Conservation (phyloP, 73 alveolate genomes). For the Breviolum minutum region DNA sequence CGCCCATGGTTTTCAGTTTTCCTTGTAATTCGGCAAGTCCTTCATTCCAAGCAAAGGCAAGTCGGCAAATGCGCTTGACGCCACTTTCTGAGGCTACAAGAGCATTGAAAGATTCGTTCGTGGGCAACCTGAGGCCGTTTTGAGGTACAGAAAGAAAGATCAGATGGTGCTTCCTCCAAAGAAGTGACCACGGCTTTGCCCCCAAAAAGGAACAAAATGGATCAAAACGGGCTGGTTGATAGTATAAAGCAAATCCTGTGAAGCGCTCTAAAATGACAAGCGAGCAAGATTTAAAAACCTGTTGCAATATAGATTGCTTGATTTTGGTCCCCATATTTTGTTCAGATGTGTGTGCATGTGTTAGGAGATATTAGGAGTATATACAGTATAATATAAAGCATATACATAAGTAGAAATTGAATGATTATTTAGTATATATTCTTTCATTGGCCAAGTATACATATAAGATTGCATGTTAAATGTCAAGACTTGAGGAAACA, state of each 20-base stretch:
- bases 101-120: slow-evolving; percentile 64
- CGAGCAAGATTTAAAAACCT: neutral
- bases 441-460: too few relatives aligned
- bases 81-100: slow-evolving; percentile 60
- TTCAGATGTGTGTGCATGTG: too few relatives aligned
- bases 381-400: neutral
- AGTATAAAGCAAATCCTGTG: neutral
- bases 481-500: too few relatives aligned
- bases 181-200: neutral
- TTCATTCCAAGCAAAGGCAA: too few relatives aligned
- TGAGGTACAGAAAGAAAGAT: slow-evolving; percentile 63
- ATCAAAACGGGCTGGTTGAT: neutral
- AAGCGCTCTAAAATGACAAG: neutral
- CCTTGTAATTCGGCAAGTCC: too few relatives aligned
- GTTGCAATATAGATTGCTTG: neutral
- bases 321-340: too few relatives aligned
- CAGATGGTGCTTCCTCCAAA: slow-evolving; percentile 84
- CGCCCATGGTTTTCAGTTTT: too few relatives aligned
- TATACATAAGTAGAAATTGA: neutral
- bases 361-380: neutral
- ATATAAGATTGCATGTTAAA: too few relatives aligned
- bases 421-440: too few relatives aligned
- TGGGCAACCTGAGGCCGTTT: slow-evolving; percentile 82
- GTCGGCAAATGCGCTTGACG: too few relatives aligned
- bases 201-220: neutral